Evolutionary conservation across 352 stramenopile species (phyloP).

Genomic region (Phytophthora colocasiae): DNA sequence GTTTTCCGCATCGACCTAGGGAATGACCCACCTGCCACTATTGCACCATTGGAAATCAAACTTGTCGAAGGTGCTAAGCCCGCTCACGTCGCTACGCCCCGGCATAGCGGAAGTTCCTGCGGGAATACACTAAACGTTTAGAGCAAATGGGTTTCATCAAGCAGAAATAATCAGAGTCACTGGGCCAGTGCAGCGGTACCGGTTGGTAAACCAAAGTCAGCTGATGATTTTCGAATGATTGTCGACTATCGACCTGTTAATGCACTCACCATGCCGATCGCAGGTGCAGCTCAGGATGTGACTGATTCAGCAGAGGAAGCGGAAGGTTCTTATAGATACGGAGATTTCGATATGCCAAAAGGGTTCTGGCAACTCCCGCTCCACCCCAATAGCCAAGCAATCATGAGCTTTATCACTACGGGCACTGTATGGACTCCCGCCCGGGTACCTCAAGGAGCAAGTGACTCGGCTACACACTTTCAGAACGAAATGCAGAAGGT

Average conservation of each 20-base stretch:
- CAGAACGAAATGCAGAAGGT: constrained; percentile 19
- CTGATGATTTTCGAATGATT: neutral
- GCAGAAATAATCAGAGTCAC: constrained; percentile 1
- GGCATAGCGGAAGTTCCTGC: constrained; percentile 1
- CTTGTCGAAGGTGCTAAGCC: constrained; percentile 2
- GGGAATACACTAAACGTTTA: constrained; percentile 6
- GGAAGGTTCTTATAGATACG: neutral
- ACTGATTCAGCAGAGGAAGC: neutral
- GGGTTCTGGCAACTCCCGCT: neutral
- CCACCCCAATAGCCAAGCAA: constrained; percentile 4
- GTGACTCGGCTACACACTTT: constrained; percentile 9
- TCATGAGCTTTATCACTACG: constrained; percentile 23
- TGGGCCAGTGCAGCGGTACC: constrained; percentile 1
- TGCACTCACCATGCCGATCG: neutral
- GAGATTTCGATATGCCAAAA: neutral
- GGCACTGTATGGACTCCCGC: constrained; percentile 17
- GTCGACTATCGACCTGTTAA: neutral
- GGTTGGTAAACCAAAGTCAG: neutral
- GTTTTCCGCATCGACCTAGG: constrained; percentile 7
- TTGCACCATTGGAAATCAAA: constrained; percentile 4
- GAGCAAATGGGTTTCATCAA: neutral
- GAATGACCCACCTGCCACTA: neutral
- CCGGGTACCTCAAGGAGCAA: constrained; percentile 9
- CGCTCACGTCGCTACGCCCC: constrained; percentile 1
- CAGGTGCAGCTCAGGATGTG: neutral